Evolutionary conservation across 208 protist species (phyloP).

Genomic region (Vickermania ingenoplastis): DNA sequence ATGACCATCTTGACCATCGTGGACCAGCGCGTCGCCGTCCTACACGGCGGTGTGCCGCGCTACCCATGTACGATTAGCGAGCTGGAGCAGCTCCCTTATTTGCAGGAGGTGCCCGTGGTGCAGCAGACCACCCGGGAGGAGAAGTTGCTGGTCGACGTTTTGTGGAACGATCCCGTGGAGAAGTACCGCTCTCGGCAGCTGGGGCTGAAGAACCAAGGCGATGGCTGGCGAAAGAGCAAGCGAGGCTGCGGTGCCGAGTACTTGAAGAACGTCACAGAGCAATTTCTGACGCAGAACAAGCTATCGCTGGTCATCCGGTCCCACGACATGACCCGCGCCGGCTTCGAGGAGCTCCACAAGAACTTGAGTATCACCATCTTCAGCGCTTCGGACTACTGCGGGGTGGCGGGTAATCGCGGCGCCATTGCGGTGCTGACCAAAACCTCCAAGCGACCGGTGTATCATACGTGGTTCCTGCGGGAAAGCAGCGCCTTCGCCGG

Average conservation of each 20-base stretch:
- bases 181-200: constrained; percentile 72
- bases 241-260: constrained; percentile 98
- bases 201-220: constrained; percentile 55
- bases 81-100: constrained; percentile 88
- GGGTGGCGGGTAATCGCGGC: constrained; percentile 93
- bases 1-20: constrained; percentile 84
- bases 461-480: constrained; percentile 73
- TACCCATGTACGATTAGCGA: constrained; percentile 50
- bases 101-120: constrained; percentile 95
- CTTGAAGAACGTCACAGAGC: constrained; percentile 89
- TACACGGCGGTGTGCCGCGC: constrained; percentile 96
- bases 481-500: constrained; percentile 14
- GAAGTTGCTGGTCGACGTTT: constrained; percentile 94
- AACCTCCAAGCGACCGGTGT: constrained; percentile 41
- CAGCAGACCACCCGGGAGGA: constrained; percentile 91
- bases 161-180: constrained; percentile 99
- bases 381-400: constrained; percentile 80
- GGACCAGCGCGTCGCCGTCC: constrained; percentile 93
- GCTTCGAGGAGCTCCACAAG: constrained; percentile 68
- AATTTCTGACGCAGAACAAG: constrained; percentile 95
- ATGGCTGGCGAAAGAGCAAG: constrained; percentile 96
- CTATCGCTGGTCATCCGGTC: constrained; percentile 91
- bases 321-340: constrained; percentile 89
- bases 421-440: constrained; percentile 81
- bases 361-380: constrained; percentile 72